Evolutionary conservation across 768 basidiomycete species (phyloP).

Genomic region (Sarcodon aspratus): DNA sequence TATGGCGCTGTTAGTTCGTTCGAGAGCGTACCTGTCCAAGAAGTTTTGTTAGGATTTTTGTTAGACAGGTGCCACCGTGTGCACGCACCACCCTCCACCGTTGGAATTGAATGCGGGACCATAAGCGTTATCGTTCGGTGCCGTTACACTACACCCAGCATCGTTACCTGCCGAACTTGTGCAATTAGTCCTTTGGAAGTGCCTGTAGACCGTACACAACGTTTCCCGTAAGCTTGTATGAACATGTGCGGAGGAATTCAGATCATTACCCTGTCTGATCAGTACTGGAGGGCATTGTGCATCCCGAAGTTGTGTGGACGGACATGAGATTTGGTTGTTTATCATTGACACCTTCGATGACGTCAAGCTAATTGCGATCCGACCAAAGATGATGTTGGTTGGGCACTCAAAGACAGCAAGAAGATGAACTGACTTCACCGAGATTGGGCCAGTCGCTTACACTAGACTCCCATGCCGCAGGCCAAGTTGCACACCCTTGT

Average conservation of each 20-base stretch:
- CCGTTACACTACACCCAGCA: constrained; percentile 43
- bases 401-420: too few species aligned
- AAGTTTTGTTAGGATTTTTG: too few species aligned
- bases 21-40: constrained; percentile 32
- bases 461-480: constrained; percentile 46
- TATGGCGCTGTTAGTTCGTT: constrained; percentile 43
- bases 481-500: constrained; percentile 37
- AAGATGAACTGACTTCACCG: constrained; percentile 17
- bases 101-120: constrained; percentile 46
- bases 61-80: too few species aligned
- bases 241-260: not conserved
- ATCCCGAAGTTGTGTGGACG: constrained; percentile 46
- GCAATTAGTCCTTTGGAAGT: constrained; percentile 32
- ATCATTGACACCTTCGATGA: constrained; percentile 50
- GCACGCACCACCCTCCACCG: constrained; percentile 47
- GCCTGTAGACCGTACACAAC: constrained; percentile 11
- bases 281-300: constrained; percentile 40
- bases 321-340: constrained; percentile 37
- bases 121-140: constrained; percentile 29
- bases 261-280: constrained; percentile 33
- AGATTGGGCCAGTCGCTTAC: constrained; percentile 34
- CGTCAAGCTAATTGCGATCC: constrained; percentile 13
- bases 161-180: constrained; percentile 36
- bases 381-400: too few species aligned
- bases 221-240: not conserved